phyloP scores from a whole-genome alignment of 805 yeast genomes.

The Saccharomycopsis javanensis region DNA sequence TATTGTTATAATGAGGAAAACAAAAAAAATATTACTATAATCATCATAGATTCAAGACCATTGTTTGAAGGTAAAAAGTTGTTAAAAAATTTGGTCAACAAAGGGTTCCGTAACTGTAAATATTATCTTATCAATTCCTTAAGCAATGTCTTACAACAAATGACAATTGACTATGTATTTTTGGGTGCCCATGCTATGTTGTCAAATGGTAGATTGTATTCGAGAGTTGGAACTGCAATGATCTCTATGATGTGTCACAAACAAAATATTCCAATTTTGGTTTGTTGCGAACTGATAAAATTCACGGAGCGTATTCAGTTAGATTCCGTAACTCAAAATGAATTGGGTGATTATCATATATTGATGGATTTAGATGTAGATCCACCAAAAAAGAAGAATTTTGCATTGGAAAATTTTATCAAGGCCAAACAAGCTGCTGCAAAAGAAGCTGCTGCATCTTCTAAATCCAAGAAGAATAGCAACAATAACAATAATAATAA shows the following conservation, averaged over 20 bases:
- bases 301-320: slow-evolving; percentile 92
- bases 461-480: slow-evolving; percentile 24
- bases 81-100: slow-evolving; percentile 51
- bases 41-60: slow-evolving; percentile 89
- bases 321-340: slow-evolving; percentile 92
- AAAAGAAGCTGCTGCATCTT: background rate
- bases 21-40: slow-evolving; percentile 60
- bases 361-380: slow-evolving; percentile 42
- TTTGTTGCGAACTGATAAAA: slow-evolving; percentile 90
- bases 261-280: slow-evolving; percentile 86
- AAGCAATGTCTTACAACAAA: slow-evolving; percentile 66
- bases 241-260: slow-evolving; percentile 85
- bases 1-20: slow-evolving; percentile 53
- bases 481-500: slow-evolving; percentile 23
- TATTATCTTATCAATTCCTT: slow-evolving; percentile 75
- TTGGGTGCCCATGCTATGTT: slow-evolving; percentile 96
- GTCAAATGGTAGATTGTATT: slow-evolving; percentile 85
- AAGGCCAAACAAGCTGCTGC: slow-evolving; percentile 23
- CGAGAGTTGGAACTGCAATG: slow-evolving; percentile 91
- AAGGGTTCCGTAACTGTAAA: slow-evolving; percentile 54
- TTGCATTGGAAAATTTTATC: slow-evolving; percentile 56
- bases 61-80: slow-evolving; percentile 83
- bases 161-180: slow-evolving; percentile 70
- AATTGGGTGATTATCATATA: slow-evolving; percentile 73
- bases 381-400: slow-evolving; percentile 46